Evolutionary conservation across 1,284 basidiomycete species (phyloP), one percentile per base, ranked within the genome.

Genomic region (Paramarasmius palmivorus): DNA sequence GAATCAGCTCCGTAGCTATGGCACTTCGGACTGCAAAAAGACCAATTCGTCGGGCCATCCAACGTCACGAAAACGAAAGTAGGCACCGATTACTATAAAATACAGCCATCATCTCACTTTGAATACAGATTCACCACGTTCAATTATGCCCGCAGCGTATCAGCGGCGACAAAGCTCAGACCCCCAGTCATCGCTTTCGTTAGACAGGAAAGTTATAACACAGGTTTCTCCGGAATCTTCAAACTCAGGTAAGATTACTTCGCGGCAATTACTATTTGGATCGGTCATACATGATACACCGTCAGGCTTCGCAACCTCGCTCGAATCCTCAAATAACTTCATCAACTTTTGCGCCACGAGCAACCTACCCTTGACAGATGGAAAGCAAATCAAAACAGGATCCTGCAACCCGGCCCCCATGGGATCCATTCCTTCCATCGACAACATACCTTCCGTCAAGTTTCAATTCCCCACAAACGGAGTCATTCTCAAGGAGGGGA

Each of bases 271-370:
- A 20, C 14, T 14, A 23, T 36, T 15, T 23, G 12, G 19, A 14
- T 37, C 35, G 23, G 35, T 10, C 49, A 26, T 15, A 5, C 14
- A 39, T 14, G 7, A 10, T 10, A n/a, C n/a, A n/a, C n/a, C n/a
- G 20, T 32, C n/a, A 46, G n/a, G 2, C 9, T 10, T 14, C 14
- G 8, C 26, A 36, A 22, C 20, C n/a, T 76, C 78, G 12, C 62
- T 74, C 26, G 83, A 80, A 14, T 79, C 77, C 47, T 66, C 60
- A 36, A 83, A 83, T 71, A 83, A 83, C 73, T 82, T 79, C 65
- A 79, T 79, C 72, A 79, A 79, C 68, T 79, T 78, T 51, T 68
- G 67, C 56, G 54, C 4, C n/a, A 35, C 15, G 37, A 14, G 17
- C 34, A 20, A 8, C 45, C 25, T 9, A 26, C 25, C 14, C 39